phyloP scores from a whole-genome alignment of 345 rosid species.

The Crucihimalaya himalaica region DNA sequence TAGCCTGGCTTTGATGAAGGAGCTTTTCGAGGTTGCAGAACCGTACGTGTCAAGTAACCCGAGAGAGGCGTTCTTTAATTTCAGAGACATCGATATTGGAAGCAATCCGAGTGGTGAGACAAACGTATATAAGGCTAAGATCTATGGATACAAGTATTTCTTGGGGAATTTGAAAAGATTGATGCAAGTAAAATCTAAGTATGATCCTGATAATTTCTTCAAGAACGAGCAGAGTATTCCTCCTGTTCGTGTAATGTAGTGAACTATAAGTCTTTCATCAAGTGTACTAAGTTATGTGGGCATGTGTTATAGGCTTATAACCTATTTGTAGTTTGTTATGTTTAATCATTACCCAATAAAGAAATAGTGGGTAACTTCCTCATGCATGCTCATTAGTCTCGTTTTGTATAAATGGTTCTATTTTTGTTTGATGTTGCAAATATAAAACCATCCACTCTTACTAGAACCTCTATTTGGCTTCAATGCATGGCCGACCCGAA shows the following conservation, averaged over 20 bases:
- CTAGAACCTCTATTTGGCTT: too few species aligned
- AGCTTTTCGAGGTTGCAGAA: slow-evolving; percentile 42
- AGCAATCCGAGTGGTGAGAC: slow-evolving; percentile 14
- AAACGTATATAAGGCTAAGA: slow-evolving; percentile 26
- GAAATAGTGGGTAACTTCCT: neutral
- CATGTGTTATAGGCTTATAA: neutral
- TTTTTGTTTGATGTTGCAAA: neutral
- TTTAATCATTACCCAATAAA: neutral
- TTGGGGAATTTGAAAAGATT: slow-evolving; percentile 38
- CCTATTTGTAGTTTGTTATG: neutral
- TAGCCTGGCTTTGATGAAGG: slow-evolving; percentile 38
- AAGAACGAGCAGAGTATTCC: slow-evolving; percentile 45
- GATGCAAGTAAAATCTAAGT: slow-evolving; percentile 39
- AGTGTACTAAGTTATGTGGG: neutral
- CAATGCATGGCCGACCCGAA: too few species aligned
- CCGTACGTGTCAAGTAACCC: slow-evolving; percentile 50
- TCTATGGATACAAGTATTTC: slow-evolving; percentile 46
- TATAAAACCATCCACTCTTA: too few species aligned
- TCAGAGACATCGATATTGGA: slow-evolving; percentile 41
- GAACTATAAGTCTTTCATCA: neutral
- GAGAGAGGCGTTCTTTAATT: slow-evolving; percentile 41
- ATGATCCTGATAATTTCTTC: slow-evolving; percentile 46
- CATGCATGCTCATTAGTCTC: neutral
- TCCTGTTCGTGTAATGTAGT: neutral
- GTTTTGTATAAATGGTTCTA: neutral